Evolutionary conservation across 345 rosid genomes (phyloP).

Genomic region (Kandelia obovata): DNA sequence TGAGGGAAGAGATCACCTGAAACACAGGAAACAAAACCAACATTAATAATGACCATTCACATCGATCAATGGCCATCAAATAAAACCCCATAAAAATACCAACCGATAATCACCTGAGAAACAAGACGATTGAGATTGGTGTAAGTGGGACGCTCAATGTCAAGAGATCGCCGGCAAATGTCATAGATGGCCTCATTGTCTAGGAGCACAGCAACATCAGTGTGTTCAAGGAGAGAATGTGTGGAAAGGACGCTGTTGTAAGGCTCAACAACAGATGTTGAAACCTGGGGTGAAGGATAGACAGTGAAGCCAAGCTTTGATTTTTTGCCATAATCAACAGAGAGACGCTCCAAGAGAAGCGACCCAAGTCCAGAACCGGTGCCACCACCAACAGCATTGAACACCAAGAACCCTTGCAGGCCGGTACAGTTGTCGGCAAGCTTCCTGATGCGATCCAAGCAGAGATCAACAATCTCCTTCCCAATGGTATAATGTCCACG

Average conservation of each 20-base stretch:
- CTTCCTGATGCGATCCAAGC: constrained; percentile 29
- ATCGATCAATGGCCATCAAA: background rate
- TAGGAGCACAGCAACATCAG: constrained; percentile 21
- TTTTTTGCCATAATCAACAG: constrained; percentile 25
- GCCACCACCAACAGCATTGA: constrained; percentile 29
- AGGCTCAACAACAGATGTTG: constrained; percentile 28
- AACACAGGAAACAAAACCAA: background rate
- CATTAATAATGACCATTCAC: background rate
- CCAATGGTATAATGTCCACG: constrained; percentile 30
- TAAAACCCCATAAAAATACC: background rate
- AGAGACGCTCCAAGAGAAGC: constrained; percentile 23
- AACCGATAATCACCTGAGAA: constrained; percentile 16
- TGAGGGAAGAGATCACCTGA: constrained; percentile 27
- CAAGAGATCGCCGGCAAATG: constrained; percentile 27
- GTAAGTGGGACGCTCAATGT: constrained; percentile 29
- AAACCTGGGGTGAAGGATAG: constrained; percentile 24
- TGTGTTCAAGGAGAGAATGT: constrained; percentile 25
- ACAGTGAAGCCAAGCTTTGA: constrained; percentile 27
- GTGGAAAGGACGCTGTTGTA: constrained; percentile 25
- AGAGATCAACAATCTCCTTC: constrained; percentile 29
- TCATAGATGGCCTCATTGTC: constrained; percentile 28
- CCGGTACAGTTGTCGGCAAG: constrained; percentile 28
- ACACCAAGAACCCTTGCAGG: constrained; percentile 26
- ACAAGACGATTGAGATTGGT: constrained; percentile 25
- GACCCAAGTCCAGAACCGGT: constrained; percentile 29